phyloP scores from a whole-genome alignment of 2,329 filamentous ascomycete species.

The Colletotrichum lini region DNA sequence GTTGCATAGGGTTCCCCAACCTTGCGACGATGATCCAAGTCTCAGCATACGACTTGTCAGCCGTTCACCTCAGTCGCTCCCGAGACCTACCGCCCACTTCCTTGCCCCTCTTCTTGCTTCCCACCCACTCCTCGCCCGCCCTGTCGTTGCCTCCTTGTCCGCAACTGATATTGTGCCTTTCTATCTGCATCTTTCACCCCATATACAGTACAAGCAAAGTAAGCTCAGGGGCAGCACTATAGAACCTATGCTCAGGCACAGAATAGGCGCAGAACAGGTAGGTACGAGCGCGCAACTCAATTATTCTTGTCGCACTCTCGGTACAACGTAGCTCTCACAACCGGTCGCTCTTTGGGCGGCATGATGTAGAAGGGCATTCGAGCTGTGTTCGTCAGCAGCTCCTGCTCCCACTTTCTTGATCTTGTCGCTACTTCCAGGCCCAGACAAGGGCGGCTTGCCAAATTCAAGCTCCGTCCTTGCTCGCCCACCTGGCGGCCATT shows the following conservation, averaged over 20 bases:
- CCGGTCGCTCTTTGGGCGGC: neutral
- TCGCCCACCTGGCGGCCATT: slow-evolving; percentile 28
- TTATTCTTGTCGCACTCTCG: slow-evolving; percentile 1
- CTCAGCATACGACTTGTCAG: slow-evolving; percentile 38
- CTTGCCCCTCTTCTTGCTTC: slow-evolving; percentile 25
- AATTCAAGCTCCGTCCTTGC: slow-evolving; percentile 41
- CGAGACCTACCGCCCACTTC: slow-evolving; percentile 21
- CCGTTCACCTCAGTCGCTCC: slow-evolving; percentile 32
- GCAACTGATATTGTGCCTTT: slow-evolving; percentile 26
- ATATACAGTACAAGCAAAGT: slow-evolving; percentile 17
- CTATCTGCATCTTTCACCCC: slow-evolving; percentile 17
- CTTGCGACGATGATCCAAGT: slow-evolving; percentile 33
- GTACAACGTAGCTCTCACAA: neutral
- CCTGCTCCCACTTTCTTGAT: slow-evolving; percentile 16
- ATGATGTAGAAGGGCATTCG: neutral
- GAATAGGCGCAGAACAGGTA: slow-evolving; percentile 1
- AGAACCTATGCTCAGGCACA: neutral
- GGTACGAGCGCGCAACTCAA: slow-evolving; percentile 22
- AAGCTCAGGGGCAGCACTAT: slow-evolving; percentile 5
- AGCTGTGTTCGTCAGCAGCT: slow-evolving; percentile 18
- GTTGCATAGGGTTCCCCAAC: slow-evolving; percentile 7
- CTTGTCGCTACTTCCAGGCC: slow-evolving; percentile 20
- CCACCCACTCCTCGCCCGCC: slow-evolving; percentile 26
- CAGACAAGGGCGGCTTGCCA: slow-evolving; percentile 35
- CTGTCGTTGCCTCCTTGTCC: slow-evolving; percentile 27